A percentile compares a stretch with the other conserved stretches of the same genome.
These are phyloP conservation scores for Scenedesmus sp. DNA, from an alignment of 163 green algal species.

Conservation along the genomic window DNA sequence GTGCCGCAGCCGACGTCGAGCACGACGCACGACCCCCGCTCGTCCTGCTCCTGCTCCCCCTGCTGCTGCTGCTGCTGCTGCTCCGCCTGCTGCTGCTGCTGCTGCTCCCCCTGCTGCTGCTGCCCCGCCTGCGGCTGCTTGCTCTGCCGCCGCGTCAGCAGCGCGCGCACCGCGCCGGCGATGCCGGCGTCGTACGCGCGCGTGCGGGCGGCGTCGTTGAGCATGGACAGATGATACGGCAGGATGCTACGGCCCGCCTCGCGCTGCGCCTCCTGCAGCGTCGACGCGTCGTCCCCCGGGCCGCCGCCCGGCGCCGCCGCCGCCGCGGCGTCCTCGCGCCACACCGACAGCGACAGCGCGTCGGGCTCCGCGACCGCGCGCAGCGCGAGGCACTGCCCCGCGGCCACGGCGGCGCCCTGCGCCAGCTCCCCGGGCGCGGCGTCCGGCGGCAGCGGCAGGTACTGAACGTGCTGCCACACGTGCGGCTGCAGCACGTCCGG, in stretches of 20 bases:
- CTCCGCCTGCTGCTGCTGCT: no score
- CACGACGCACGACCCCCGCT: slow-evolving; percentile 60
- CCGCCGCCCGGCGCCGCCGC: no score
- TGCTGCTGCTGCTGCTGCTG: slow-evolving; percentile 38
- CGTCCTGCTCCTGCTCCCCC: not conserved
- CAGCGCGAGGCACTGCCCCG: slow-evolving; percentile 41
- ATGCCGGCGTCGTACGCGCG: slow-evolving; percentile 21
- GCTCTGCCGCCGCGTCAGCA: no score
- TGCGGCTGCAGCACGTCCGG: slow-evolving; percentile 41
- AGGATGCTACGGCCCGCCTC: slow-evolving; percentile 36
- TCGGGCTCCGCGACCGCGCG: slow-evolving; percentile 15
- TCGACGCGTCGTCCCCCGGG: no score
- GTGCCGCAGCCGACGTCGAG: slow-evolving; percentile 90
- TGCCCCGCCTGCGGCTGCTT: no score
- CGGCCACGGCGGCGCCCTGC: no score
- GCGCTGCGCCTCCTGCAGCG: not conserved
- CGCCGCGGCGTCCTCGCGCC: not conserved
- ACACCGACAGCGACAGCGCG: slow-evolving; percentile 9
- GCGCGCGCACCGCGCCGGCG: slow-evolving; percentile 1
- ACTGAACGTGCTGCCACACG: slow-evolving; percentile 57
- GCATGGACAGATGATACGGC: slow-evolving; percentile 59
- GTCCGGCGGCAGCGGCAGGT: slow-evolving; percentile 28
- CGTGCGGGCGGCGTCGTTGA: slow-evolving; percentile 49
- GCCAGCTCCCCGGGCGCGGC: no score
- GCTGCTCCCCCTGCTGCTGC: no score